Percentiles rank a stretch among this genome's conserved stretches.
phyloP scores from a whole-genome alignment of 441 rosid genomes.

The Gossypium davidsonii region DNA sequence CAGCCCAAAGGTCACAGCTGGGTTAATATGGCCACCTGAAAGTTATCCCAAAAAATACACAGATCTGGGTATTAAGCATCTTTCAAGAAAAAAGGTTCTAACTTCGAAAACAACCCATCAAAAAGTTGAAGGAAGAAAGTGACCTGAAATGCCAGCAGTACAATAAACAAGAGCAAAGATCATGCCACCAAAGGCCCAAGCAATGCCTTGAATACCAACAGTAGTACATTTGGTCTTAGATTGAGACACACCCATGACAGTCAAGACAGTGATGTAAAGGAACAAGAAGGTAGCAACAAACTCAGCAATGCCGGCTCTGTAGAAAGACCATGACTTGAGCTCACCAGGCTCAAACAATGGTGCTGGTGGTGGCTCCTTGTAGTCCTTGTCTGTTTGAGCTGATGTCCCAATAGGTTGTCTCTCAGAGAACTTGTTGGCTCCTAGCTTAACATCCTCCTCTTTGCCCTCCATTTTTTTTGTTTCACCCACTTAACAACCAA shows the following conservation, averaged over 20 bases:
- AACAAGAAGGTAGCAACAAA: conserved; percentile 57
- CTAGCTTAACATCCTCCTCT: conserved; percentile 45
- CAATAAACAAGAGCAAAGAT: conserved; percentile 68
- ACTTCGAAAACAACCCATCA: neutral
- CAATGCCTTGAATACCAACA: conserved; percentile 48
- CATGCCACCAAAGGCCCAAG: conserved; percentile 43
- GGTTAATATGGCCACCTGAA: conserved; percentile 64
- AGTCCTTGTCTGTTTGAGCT: conserved; percentile 47
- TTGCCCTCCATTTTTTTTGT: conserved; percentile 35
- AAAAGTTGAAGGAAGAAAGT: neutral
- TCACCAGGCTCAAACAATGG: conserved; percentile 60
- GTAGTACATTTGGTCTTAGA: conserved; percentile 31
- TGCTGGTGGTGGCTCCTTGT: conserved; percentile 58
- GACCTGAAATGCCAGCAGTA: conserved; percentile 64
- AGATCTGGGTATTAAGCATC: conserved; percentile 16
- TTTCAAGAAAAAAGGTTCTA: neutral
- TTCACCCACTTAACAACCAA: neutral
- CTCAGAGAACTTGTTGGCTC: conserved; percentile 44
- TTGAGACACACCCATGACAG: conserved; percentile 52
- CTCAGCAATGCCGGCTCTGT: conserved; percentile 67
- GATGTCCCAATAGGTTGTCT: conserved; percentile 44
- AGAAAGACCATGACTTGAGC: conserved; percentile 65
- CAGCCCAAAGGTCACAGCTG: conserved; percentile 60
- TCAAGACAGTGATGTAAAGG: conserved; percentile 52
- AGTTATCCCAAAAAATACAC: neutral